Percentiles rank a stretch among this genome's conserved stretches.
Conservation (phyloP, 768 basidiomycete genomes). For the Pluteus cervinus region DNA sequence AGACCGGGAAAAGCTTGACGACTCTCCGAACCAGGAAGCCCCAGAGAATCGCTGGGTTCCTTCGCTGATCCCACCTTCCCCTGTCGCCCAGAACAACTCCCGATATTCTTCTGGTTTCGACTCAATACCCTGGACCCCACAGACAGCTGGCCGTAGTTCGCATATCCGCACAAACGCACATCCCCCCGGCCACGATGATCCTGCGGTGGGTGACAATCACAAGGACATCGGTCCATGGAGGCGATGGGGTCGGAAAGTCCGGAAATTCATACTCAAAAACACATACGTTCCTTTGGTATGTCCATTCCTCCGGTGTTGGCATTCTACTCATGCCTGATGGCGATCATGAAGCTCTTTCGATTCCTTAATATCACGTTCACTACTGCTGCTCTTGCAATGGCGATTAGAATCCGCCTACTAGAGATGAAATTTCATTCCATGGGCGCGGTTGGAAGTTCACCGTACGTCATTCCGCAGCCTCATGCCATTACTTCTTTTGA, state of each 20-base stretch:
- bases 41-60: slow-evolving; percentile 10
- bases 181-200: no score
- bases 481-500: slow-evolving; percentile 1
- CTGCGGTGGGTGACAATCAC: slow-evolving; percentile 15
- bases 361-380: slow-evolving; percentile 82
- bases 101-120: no score
- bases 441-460: slow-evolving; percentile 79
- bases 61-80: slow-evolving; percentile 44
- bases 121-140: slow-evolving; percentile 64
- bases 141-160: slow-evolving; percentile 34
- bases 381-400: slow-evolving; percentile 70
- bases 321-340: slow-evolving; percentile 8
- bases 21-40: not conserved
- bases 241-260: slow-evolving; percentile 40
- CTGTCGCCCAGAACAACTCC: slow-evolving; percentile 51
- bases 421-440: slow-evolving; percentile 45
- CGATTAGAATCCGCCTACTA: slow-evolving; percentile 61
- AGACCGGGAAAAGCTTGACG: not conserved
- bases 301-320: slow-evolving; percentile 1
- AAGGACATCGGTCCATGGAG: slow-evolving; percentile 24
- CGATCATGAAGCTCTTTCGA: slow-evolving; percentile 62
- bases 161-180: no score
- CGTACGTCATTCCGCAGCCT: slow-evolving; percentile 38
- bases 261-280: slow-evolving; percentile 67
- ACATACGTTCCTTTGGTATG: slow-evolving; percentile 74